These are phyloP conservation scores for Linnemannia hyalina DNA, from an alignment of 192 early-diverging fungal species.

Conservation along the genomic window DNA sequence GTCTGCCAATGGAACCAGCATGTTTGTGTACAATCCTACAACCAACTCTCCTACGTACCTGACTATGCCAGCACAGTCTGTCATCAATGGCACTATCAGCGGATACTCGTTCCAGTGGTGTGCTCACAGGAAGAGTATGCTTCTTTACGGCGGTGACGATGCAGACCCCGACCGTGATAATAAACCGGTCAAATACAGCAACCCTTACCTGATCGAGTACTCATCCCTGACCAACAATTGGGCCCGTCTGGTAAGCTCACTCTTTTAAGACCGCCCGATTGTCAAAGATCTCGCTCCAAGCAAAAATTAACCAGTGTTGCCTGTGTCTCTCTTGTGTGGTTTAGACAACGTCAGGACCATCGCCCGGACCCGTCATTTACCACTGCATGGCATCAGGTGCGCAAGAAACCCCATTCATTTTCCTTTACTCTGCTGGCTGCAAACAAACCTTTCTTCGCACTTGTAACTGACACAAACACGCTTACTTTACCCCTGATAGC, in stretches of 20 bases:
- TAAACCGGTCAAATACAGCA: not conserved
- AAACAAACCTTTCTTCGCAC: no score
- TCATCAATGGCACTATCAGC: not conserved
- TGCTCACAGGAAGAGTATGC: not conserved
- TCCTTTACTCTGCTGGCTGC: no score
- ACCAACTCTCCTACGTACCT: not conserved
- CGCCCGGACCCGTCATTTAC: not conserved
- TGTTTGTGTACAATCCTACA: not conserved
- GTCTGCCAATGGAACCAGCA: not conserved
- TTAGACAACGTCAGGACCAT: not conserved
- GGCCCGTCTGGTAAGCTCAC: not conserved
- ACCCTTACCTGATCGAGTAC: not conserved
- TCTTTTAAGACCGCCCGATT: not conserved
- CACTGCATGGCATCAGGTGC: not conserved
- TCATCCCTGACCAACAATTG: not conserved
- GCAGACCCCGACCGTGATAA: not conserved
- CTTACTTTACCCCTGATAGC: not conserved
- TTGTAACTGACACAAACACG: not conserved
- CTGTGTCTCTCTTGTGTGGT: no score
- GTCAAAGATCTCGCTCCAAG: no score
- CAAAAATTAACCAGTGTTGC: no score
- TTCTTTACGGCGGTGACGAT: not conserved
- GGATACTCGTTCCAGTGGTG: not conserved
- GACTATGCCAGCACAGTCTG: not conserved
- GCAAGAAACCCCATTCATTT: no score